A percentile compares a stretch with the other conserved stretches of the same genome.
Conservation (phyloP, 768 basidiomycete species). For the Pulveroboletus sp. region DNA sequence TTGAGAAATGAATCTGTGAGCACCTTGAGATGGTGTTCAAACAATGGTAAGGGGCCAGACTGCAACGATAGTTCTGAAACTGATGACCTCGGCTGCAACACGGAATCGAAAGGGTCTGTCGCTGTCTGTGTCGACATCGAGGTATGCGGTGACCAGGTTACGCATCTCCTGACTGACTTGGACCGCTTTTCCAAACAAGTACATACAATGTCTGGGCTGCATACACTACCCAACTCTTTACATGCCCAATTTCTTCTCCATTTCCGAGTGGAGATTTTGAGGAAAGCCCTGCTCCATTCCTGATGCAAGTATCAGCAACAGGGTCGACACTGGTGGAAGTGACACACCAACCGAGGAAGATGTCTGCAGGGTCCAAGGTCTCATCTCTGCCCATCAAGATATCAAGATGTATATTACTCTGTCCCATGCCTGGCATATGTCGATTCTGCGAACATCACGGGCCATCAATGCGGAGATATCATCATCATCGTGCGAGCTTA, state of each 20-base stretch:
- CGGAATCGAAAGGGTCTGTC: conserved; percentile 23
- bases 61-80: conserved; percentile 26
- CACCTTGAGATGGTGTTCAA: conserved; percentile 66
- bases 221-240: conserved; percentile 22
- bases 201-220: conserved; percentile 11
- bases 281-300: conserved; percentile 50
- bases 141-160: conserved; percentile 9
- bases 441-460: conserved; percentile 43
- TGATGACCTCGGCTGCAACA: conserved; percentile 20
- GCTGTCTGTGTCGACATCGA: conserved; percentile 11
- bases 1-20: conserved; percentile 68
- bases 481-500: conserved; percentile 27
- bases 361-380: conserved; percentile 67
- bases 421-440: conserved; percentile 58
- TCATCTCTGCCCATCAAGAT: conserved; percentile 94
- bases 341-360: conserved; percentile 63
- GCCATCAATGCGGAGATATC: background rate
- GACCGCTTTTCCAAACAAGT: conserved; percentile 20
- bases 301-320: conserved; percentile 21
- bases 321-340: background rate
- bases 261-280: conserved; percentile 57
- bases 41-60: conserved; percentile 59
- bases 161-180: background rate
- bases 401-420: conserved; percentile 83
- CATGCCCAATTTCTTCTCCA: conserved; percentile 57